Percentiles rank a stretch among this genome's conserved stretches.
Evolutionary conservation across 2,329 filamentous ascomycete species (phyloP).

Genomic region (Beauveria rudraprayagi): DNA sequence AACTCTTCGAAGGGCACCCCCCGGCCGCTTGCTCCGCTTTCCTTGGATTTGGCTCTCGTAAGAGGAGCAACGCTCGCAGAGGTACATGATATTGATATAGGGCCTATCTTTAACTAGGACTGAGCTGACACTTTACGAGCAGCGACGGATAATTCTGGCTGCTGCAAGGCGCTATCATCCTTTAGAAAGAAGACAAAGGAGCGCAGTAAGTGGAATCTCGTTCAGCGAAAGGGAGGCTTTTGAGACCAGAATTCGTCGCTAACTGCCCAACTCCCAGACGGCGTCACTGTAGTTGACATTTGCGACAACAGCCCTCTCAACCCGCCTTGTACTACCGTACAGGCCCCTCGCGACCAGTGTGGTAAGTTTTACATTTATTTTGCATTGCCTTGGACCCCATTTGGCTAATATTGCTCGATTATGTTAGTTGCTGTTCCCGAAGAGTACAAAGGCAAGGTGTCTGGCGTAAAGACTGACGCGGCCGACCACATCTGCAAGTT

Average conservation of each 20-base stretch:
- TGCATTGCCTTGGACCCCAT: not conserved
- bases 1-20: not conserved
- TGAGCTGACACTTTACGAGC: not conserved
- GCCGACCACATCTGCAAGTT: not conserved
- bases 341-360: not conserved
- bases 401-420: not conserved
- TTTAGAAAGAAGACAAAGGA: not conserved
- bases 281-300: not conserved
- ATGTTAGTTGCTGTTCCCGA: not conserved
- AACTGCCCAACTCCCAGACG: too few species aligned
- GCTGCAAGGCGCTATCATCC: not conserved
- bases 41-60: not conserved
- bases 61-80: not conserved
- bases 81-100: not conserved
- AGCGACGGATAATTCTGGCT: not conserved
- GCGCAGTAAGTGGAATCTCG: too few species aligned
- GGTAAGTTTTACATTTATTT: not conserved
- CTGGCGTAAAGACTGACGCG: not conserved
- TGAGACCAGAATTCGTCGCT: not conserved
- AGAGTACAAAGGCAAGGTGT: not conserved
- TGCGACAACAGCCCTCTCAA: not conserved
- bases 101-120: not conserved
- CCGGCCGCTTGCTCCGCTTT: not conserved
- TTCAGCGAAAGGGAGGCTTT: rapidly evolving
- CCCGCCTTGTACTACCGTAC: not conserved